These are phyloP conservation scores for Dacryopinax spathularia DNA, from an alignment of 768 basidiomycete species.

Conservation along the genomic window DNA sequence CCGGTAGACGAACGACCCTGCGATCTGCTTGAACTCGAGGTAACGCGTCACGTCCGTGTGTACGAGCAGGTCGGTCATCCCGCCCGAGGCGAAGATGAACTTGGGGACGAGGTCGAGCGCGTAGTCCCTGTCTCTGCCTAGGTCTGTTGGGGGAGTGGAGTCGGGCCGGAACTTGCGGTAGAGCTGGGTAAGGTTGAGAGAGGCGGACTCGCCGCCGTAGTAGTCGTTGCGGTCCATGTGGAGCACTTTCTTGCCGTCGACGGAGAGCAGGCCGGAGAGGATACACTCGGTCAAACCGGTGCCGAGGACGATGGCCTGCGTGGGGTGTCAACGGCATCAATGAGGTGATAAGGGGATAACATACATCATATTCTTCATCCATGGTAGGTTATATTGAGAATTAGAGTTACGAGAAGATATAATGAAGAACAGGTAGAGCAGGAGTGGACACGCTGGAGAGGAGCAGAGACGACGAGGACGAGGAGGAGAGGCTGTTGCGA, in stretches of 20 bases:
- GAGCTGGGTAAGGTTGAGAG: conserved; percentile 94
- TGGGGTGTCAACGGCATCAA: conserved; percentile 1
- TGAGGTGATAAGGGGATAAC: conserved; percentile 8
- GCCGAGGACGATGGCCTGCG: conserved; percentile 77
- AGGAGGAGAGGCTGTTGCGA: background rate
- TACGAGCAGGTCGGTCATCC: conserved; percentile 93
- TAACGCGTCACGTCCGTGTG: conserved; percentile 98
- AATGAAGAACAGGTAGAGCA: too few species aligned
- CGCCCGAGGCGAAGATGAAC: conserved; percentile 96
- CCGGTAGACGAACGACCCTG: conserved; percentile 93
- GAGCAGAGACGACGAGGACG: background rate
- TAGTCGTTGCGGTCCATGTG: conserved; percentile 99
- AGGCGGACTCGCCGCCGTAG: conserved; percentile 94
- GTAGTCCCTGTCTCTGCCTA: conserved; percentile 95
- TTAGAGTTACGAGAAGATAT: background rate
- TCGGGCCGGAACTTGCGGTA: conserved; percentile 87
- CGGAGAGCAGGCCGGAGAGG: conserved; percentile 93
- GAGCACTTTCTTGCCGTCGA: conserved; percentile 98
- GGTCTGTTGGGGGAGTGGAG: conserved; percentile 59
- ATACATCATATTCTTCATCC: conserved; percentile 99
- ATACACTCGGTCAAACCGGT: conserved; percentile 98
- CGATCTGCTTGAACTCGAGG: conserved; percentile 99
- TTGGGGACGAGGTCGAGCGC: conserved; percentile 97
- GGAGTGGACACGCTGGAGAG: too few species aligned
- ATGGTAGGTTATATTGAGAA: conserved; percentile 31